Base-by-base conservation (phyloP, 768 basidiomycete species). In the Boletus rubescentipes region DNA sequence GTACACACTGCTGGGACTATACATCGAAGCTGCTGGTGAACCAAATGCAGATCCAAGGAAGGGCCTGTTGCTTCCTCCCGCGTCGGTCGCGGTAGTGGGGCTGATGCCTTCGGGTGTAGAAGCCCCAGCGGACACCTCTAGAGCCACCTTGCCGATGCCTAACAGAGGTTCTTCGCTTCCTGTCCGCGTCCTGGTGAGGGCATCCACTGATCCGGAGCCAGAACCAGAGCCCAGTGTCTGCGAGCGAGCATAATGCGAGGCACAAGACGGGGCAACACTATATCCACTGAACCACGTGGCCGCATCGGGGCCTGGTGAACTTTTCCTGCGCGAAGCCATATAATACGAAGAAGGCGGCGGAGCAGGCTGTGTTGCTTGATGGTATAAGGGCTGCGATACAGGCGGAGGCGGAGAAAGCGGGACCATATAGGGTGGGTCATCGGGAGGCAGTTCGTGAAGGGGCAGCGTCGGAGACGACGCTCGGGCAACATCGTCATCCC, bases 1-100 rank as follows among this genome's bases (percentile, higher is more conserved):
- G 6, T 56, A 35, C 12, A 42, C 23, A 15, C 55, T 56, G 15
- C 59, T 58, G 16, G 64, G 65, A 23, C 63, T 58, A 34, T 56
- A 45, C 45, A 57, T 39, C 15, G 70, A 70, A 18, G 47, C 41
- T 18, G 54, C 51, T 5, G 64, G 54, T 11, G 70, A 70, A 20
- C 70, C 61, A 35, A 72, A 70, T 12, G 68, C 70, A 37, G 69
- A 70, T 16, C 69, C 70, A 18, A 72, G 54, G 12, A 59, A 51
- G 2, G 44, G 34, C 20, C 18, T 51, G 42, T 52, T 59, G n/a
- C 57, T n/a, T n/a, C n/a, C 47, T 42, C 54, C 62, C 0, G 26
- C 41, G 16, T 59, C 64, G 12, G 45, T 47, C 7, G 30, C 32
- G 14, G 37, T 35, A 9, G 54, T 53, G 10, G 42, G 49, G 15